Percentiles rank a stretch among this genome's conserved stretches.
Evolutionary conservation across 2,329 filamentous ascomycete genomes (phyloP).

Genomic region (Seiridium unicorne): DNA sequence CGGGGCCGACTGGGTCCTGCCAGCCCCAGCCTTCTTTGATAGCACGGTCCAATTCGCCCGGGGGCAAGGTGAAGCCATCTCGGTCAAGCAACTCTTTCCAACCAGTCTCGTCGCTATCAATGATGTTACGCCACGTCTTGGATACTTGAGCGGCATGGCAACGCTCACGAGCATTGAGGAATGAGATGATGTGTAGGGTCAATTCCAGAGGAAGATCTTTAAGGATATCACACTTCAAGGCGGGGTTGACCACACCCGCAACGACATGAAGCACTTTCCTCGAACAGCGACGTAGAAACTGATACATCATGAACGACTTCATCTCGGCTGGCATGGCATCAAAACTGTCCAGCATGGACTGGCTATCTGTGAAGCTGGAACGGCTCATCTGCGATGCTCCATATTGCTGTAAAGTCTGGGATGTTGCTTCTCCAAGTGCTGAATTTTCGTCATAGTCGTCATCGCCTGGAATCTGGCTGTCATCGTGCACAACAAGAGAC

Average conservation of each 20-base stretch:
- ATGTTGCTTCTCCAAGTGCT: slow-evolving; percentile 24
- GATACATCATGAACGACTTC: slow-evolving; percentile 96
- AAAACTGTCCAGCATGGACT: slow-evolving; percentile 82
- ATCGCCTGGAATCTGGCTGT: slow-evolving; percentile 40
- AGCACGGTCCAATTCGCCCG: slow-evolving; percentile 81
- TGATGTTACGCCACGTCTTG: slow-evolving; percentile 86
- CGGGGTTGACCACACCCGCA: slow-evolving; percentile 87
- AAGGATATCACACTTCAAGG: slow-evolving; percentile 91
- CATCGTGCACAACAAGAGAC: slow-evolving; percentile 31
- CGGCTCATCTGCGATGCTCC: slow-evolving; percentile 26
- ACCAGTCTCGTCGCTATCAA: slow-evolving; percentile 89
- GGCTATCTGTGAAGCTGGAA: slow-evolving; percentile 70
- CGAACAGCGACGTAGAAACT: slow-evolving; percentile 83
- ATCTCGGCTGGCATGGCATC: slow-evolving; percentile 87
- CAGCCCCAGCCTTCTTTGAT: slow-evolving; percentile 95
- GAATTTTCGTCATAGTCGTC: slow-evolving; percentile 26
- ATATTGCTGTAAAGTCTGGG: slow-evolving; percentile 22
- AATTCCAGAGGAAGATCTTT: slow-evolving; percentile 81
- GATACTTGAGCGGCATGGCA: slow-evolving; percentile 92
- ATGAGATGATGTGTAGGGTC: slow-evolving; percentile 81
- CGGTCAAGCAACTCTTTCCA: slow-evolving; percentile 91
- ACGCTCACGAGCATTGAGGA: slow-evolving; percentile 81
- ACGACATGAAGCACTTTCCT: slow-evolving; percentile 87
- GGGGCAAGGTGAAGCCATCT: slow-evolving; percentile 76
- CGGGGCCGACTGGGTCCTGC: slow-evolving; percentile 78